These are phyloP conservation scores for Neurospora sp. DNA, from an alignment of 495 filamentous ascomycete genomes.

Conservation along the genomic window DNA sequence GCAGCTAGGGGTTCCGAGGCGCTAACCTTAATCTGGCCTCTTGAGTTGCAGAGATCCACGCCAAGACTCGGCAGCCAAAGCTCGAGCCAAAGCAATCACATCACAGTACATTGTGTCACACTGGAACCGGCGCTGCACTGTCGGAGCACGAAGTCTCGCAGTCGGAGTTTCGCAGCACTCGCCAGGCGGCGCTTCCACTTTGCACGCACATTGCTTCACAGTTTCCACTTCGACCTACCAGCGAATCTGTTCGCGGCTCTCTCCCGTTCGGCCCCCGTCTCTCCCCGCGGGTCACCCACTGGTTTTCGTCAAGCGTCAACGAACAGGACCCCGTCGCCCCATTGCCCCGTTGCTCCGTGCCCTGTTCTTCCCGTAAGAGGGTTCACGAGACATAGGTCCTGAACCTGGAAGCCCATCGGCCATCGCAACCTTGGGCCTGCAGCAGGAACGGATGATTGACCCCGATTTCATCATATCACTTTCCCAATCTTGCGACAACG, in stretches of 20 bases:
- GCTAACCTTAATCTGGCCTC: background rate
- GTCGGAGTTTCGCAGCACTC: background rate
- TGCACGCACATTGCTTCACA: background rate
- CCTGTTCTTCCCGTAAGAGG: background rate
- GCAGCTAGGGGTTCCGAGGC: background rate
- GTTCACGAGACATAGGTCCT: background rate
- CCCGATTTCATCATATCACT: background rate
- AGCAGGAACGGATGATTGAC: slow-evolving; percentile 1
- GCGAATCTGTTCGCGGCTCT: background rate
- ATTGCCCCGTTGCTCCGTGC: background rate
- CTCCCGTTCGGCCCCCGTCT: background rate
- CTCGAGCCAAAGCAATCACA: background rate
- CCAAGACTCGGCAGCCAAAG: background rate
- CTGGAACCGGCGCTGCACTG: background rate
- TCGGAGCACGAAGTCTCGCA: background rate
- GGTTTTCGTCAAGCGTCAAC: background rate
- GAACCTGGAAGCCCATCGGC: slow-evolving; percentile 5
- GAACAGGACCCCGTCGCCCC: background rate
- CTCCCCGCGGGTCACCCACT: background rate
- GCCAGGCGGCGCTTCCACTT: background rate
- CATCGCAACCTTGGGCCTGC: slow-evolving; percentile 25
- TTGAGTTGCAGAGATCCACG: background rate
- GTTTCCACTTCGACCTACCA: background rate
- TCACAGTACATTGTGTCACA: background rate
- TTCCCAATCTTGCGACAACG: background rate